phyloP scores from a whole-genome alignment of 768 basidiomycete species.

The Hydnomerulius pinastri region DNA sequence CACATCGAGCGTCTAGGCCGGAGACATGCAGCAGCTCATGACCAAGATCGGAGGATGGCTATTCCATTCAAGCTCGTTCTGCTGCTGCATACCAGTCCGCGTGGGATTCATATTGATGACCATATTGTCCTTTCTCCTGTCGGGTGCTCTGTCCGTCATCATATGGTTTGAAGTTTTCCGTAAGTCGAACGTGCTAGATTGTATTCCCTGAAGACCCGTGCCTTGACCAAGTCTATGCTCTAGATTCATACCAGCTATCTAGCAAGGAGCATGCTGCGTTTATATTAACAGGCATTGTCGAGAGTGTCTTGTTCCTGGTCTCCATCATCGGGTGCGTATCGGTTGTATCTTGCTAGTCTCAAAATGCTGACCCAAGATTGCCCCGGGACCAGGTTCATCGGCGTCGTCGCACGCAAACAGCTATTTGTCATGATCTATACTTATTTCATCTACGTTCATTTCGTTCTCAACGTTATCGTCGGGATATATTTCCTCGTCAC shows the following conservation, averaged over 20 bases:
- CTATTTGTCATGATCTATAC: conserved; percentile 57
- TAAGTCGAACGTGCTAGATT: conserved; percentile 41
- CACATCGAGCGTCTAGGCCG: neutral
- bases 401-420: conserved; percentile 64
- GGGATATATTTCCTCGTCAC: conserved; percentile 53
- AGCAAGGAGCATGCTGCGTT: conserved; percentile 42
- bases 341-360: neutral
- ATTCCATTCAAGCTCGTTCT: conserved; percentile 55
- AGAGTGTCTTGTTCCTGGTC: conserved; percentile 51
- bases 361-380: neutral
- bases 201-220: neutral
- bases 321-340: conserved; percentile 55
- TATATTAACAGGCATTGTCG: conserved; percentile 51
- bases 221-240: neutral
- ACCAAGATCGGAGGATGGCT: conserved; percentile 47
- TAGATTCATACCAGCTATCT: conserved; percentile 36
- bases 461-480: conserved; percentile 54
- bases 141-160: conserved; percentile 52
- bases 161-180: conserved; percentile 66
- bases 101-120: conserved; percentile 60
- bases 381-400: conserved; percentile 51
- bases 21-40: conserved; percentile 42
- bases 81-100: conserved; percentile 65
- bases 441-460: conserved; percentile 58
- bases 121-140: conserved; percentile 51